These are phyloP conservation scores for Zasmidium angulare DNA, from an alignment of 2,329 filamentous ascomycete species.

Conservation along the genomic window DNA sequence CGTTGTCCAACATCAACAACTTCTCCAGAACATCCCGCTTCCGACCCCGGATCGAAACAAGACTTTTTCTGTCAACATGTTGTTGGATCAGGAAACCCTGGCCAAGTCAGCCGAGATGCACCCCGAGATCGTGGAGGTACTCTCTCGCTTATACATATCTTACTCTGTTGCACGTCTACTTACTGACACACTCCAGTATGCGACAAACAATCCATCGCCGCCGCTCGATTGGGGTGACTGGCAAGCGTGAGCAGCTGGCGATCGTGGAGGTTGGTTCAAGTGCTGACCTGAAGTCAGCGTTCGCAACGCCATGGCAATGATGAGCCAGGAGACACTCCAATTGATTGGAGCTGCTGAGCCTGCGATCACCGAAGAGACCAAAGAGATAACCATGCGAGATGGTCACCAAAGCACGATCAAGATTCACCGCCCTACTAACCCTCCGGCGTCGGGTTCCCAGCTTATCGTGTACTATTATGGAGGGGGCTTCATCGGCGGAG, in stretches of 20 bases:
- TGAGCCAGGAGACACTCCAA: not conserved
- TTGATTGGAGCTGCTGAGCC: slow-evolving; percentile 7
- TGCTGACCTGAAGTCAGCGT: not conserved
- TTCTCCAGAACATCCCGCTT: too few species aligned
- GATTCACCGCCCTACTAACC: slow-evolving; percentile 30
- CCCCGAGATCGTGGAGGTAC: not conserved
- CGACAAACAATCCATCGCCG: slow-evolving; percentile 2
- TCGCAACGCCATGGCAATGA: not conserved
- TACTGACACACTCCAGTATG: not conserved
- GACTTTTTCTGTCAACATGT: not conserved
- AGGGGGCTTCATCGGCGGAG: slow-evolving; percentile 26
- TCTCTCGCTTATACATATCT: too few species aligned
- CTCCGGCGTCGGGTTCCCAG: slow-evolving; percentile 19
- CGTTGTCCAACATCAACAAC: not conserved
- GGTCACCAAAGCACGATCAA: slow-evolving; percentile 35
- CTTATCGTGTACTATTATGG: slow-evolving; percentile 26
- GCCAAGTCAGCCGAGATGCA: slow-evolving; percentile 2
- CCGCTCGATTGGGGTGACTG: slow-evolving; percentile 7
- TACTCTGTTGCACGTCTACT: not conserved
- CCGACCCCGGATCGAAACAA: not conserved
- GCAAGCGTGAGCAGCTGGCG: not conserved
- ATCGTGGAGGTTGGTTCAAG: not conserved
- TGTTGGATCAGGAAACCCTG: not conserved
- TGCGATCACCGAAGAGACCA: slow-evolving; percentile 4
- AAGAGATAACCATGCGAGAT: slow-evolving; percentile 35